Evolutionary conservation across 306 rosid genomes (phyloP), one percentile per base, ranked within the genome.

Genomic region (Begonia fuchsioides): DNA sequence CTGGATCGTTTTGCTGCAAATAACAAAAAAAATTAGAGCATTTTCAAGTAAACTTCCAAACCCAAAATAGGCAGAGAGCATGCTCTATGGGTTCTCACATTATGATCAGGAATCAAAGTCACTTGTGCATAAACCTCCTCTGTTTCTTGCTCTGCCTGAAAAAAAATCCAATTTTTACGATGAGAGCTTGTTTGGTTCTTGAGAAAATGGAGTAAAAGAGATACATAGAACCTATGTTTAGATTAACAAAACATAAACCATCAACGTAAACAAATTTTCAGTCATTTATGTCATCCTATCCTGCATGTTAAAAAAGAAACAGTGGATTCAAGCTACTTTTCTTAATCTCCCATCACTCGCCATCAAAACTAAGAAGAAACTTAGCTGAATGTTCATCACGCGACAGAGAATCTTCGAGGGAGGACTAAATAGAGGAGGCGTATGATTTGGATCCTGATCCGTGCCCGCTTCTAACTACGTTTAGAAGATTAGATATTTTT

Each of bases 101-200:
- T 41, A 56, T 61, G 41, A 18, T 81, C 97, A 8, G 97, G 97
- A 15, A 79, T 52, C 63, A 90, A 76, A 61, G 94, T 72, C 16
- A 84, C 81, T 50, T 77, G 92, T 3, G 92, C 92, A 47, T 84
- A 84, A 63, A 77, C 94, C 74, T 84, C 95, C 40, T 90, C 97
- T 3, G 97, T 73, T 59, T 90, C 97, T 62, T 66, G 92, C 65
- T 90, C 97, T 15, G 94, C 97, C 97, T 90, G 69, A 45, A 64
- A 67, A 19, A 19, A 19, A 19, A 1, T 19, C 4, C 26, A 19
- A 19, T 19, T 1, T 19, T 19, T 19, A 19, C 4, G 26, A 19
- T 19, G 26, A 19, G 26, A 19, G 32, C 32, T 7, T 26, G 32
- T 26, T 26, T 26, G 32, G 32, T 26, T 26, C 32, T 26, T 26